phyloP scores from a whole-genome alignment of 441 rosid species.

The Oxalis stricta region DNA sequence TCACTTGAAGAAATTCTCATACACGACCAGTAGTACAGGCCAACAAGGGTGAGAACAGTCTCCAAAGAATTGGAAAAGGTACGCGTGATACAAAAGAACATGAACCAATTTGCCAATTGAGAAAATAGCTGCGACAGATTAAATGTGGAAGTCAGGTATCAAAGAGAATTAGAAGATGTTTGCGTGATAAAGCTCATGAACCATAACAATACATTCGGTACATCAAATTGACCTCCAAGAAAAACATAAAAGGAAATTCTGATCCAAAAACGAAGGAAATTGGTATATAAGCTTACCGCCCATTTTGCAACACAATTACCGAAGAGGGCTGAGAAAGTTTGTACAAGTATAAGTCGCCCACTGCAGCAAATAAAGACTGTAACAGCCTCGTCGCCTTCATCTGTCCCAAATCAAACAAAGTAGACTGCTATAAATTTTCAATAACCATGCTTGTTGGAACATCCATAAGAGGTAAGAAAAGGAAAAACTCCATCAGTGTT shows the following conservation, averaged over 20 bases:
- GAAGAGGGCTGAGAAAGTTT: slow-evolving; percentile 46
- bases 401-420: slow-evolving; percentile 20
- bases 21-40: slow-evolving; percentile 81
- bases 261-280: background rate
- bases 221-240: background rate
- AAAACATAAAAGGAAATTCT: background rate
- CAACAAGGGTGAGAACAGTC: slow-evolving; percentile 71
- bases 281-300: slow-evolving; percentile 56
- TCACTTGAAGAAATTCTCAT: slow-evolving; percentile 36
- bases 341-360: slow-evolving; percentile 73
- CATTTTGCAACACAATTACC: slow-evolving; percentile 46
- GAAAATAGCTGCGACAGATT: slow-evolving; percentile 57
- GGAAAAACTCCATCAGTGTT: no score
- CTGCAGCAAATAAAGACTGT: slow-evolving; percentile 73
- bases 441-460: no score
- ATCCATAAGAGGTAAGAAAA: no score
- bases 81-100: slow-evolving; percentile 80
- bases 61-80: slow-evolving; percentile 83
- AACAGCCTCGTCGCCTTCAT: slow-evolving; percentile 57
- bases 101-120: slow-evolving; percentile 77
- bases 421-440: background rate
- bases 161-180: no score
- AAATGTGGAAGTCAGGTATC: no score
- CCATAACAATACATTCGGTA: background rate
- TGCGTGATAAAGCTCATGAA: background rate